Evolutionary conservation across 2,329 filamentous ascomycete genomes (phyloP).

Genomic region (Tolypocladium sp.): DNA sequence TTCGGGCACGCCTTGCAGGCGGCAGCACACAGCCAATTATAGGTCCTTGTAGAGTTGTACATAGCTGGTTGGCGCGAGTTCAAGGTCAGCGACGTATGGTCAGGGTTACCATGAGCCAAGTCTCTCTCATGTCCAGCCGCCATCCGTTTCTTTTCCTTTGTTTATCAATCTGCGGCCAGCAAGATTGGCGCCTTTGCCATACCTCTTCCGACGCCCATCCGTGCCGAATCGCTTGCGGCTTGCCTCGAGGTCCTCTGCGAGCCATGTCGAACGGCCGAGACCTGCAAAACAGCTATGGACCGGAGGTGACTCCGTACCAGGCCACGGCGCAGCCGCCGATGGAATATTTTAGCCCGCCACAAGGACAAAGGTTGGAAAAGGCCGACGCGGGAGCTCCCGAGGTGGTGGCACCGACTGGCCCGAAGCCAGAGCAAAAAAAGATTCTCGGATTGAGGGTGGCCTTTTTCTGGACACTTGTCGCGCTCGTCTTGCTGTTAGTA

Average conservation of each 20-base stretch:
- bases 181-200: not conserved
- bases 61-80: too few relatives aligned
- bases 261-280: not conserved
- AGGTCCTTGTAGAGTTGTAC: too few relatives aligned
- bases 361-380: not conserved
- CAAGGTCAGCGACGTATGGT: too few relatives aligned
- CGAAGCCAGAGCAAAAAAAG: not conserved
- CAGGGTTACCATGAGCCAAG: not conserved
- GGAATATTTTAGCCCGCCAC: not conserved
- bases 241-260: not conserved
- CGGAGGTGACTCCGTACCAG: not conserved
- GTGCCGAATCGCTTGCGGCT: not conserved
- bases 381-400: not conserved
- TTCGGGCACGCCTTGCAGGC: too few relatives aligned
- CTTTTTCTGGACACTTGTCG: not conserved
- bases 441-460: not conserved
- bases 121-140: not conserved
- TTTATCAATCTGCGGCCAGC: not conserved
- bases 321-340: not conserved
- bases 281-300: not conserved
- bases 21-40: too few relatives aligned
- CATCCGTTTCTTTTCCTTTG: not conserved
- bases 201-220: not conserved
- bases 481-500: not conserved
- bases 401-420: not conserved